Evolutionary conservation across 306 rosid genomes (phyloP), one percentile per base, ranked within the genome.

Genomic region (Sicyos edulis): DNA sequence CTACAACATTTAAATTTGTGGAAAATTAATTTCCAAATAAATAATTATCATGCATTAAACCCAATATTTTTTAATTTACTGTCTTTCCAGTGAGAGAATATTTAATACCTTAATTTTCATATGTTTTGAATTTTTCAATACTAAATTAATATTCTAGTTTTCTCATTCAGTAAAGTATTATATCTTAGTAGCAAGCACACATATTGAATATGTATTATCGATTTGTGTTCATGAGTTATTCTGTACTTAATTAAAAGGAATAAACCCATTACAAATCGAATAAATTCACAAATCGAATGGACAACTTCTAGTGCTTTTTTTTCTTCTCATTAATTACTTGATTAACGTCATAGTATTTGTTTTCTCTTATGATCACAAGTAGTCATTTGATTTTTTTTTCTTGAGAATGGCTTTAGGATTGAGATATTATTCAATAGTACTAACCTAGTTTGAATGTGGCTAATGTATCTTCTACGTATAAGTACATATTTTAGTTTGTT

Each of bases 91-190:
- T n/a, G 29, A 26, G 29, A 26, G 29, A 26, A 26, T 26, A n/a
- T n/a, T n/a, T n/a, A n/a, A n/a, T 26, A 47, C 37, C 72, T 65
- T 65, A 65, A 44, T 65, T 65, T 64, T 40, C 15, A 64, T 42
- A 45, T 64, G 14, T n/a, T 10, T 66, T 45, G 6, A 17, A 45
- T 20, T 64, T 52, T 42, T 29, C 71, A 64, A 42, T 42, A 64
- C 32, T 4, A 10, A 42, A 67, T 47, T 67, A 67, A 21, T 69
- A 21, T 16, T 26, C 26, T 49, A 49, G 6, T 47, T 65, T 65
- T 45, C 71, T 19, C 17, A 45, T 66, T 49, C 26, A 49, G 6
- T 66, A 66, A 68, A 68, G 15, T 68, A 68, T 20, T 68, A 68
- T 68, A 67, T 67, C 72, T 65, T 66, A 45, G 6, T 45, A 11